Conservation (phyloP, 805 yeast genomes). For the Saccharomycopsis capsularis region DNA sequence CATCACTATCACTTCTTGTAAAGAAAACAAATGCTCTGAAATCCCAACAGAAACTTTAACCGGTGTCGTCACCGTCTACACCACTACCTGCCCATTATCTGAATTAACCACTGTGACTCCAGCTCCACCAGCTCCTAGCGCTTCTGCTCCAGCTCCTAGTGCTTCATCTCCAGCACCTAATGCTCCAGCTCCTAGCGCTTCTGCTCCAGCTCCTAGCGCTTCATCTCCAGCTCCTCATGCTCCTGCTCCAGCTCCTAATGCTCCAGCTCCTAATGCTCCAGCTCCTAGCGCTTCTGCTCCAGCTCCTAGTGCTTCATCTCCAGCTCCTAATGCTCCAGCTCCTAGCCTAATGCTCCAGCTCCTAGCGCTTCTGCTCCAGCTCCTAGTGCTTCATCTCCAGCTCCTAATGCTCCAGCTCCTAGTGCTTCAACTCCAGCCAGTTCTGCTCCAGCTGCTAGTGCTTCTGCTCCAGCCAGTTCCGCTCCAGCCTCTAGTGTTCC, state of each 20-base stretch:
- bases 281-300: not conserved
- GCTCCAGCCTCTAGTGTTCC: not conserved
- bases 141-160: conserved; percentile 7
- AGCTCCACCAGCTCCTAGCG: not conserved
- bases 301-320: not conserved
- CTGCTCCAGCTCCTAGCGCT: not conserved
- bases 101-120: conserved; percentile 3
- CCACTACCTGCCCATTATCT: conserved; percentile 19
- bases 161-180: not conserved
- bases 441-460: not conserved
- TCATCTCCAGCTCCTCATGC: not conserved
- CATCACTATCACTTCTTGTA: conserved; percentile 20
- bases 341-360: conserved; percentile 3
- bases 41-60: conserved; percentile 7
- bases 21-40: conserved; percentile 8
- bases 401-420: conserved; percentile 1
- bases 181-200: conserved; percentile 3
- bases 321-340: not conserved
- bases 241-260: not conserved
- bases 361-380: conserved; percentile 3
- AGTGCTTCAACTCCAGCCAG: not conserved
- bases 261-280: conserved; percentile 3
- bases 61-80: conserved; percentile 12
- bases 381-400: not conserved
- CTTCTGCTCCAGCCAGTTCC: not conserved